Evolutionary conservation across 768 basidiomycete genomes (phyloP), one percentile per base, ranked within the genome.

Genomic region (Pleurotus cornucopiae): DNA sequence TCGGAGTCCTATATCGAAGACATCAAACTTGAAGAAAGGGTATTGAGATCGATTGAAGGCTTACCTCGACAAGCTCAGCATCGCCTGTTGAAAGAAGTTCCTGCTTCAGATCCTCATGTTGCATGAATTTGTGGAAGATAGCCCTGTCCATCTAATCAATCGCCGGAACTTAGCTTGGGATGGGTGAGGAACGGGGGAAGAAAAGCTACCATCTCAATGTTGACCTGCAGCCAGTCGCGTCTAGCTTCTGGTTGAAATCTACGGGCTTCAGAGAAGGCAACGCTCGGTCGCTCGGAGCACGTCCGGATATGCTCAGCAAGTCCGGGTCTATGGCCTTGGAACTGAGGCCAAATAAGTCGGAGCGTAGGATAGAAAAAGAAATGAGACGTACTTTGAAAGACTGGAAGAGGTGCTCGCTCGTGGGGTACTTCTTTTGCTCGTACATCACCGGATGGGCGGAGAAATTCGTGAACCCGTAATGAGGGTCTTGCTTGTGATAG

Each of bases 391-490:
- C 85, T 66, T 88, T 89, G 71, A 88, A 79, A 2, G 88, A 84
- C 61, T 89, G 88, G 63, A 88, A 89, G 9, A 89, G 76, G 67
- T 89, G 88, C 64, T 89, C 88, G 63, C 85, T 85, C 0, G 88
- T 90, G 1, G 87, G 85, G 63, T 89, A 90, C 54, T 69, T 74
- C 64, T 82, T 85, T 40, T 82, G 82, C 30, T 81, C 76, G 64
- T 86, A 84, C 7, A 72, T 61, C 7, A 90, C 80, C 44, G 81
- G 73, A 66, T 89, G 86, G 0, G 81, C 66, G 7, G 88, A 88
- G 66, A 88, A 88, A 66, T 88, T 88, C 41, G 86, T 87, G 63
- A 88, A 88, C 5, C 83, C 86, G 58, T 88, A 86, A 63, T 86
- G 75, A 9, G 85, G 83, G 44, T 79, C 73, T 11, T 78, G 71